Base-by-base conservation (phyloP, 2,329 filamentous ascomycete species). In the Aspergillus oerlinghausenensis region DNA sequence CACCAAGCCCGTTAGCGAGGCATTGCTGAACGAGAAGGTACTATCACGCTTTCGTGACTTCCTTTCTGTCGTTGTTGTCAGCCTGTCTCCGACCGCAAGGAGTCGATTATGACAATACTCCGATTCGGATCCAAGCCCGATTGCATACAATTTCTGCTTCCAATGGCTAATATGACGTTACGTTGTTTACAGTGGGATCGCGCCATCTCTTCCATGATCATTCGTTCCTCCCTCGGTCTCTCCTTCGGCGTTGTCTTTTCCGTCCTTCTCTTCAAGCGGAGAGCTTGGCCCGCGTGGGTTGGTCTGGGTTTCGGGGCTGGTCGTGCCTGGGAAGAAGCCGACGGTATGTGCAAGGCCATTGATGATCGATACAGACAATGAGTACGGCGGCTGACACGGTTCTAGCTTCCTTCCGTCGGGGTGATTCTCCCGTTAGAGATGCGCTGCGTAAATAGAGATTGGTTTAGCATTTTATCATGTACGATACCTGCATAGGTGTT, bases 11-110 rank as follows among this genome's bases (percentile, higher is more conserved):
- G 89, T 97, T 79, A 97, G 93, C 83, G 94, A 99, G 83, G 90
- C 93, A 72, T 86, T 99, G 70, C 85, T 99, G 73, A 97, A 97
- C 79, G 94, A 99, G 81, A 99, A 99, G 92, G 94, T 97, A 86
- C 51, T 55, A 52, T 38, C 25, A 47, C 23, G 48, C 47, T 40
- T 29, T 25, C 40, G 50, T 9, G 21, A 45, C 40, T 35, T 26
- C 17, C n/a, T 19, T 28, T 19, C 28, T 11, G n/a, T 23, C 11
- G 19, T 19, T 49, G 28, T 10, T 29, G 42, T 52, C 35, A n/a
- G 40, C 48, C 29, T 49, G n/a, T 40, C 14, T 32, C 35, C 17
- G 21, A 40, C 21, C 3, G 29, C 29, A 29, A 47, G 21, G 23
- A 1, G 19, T 14, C 10, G 21, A 23, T 7, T 47, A 10, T 23